Base-by-base conservation (phyloP, 2,329 filamentous ascomycete species). In the Penicillium sp. region DNA sequence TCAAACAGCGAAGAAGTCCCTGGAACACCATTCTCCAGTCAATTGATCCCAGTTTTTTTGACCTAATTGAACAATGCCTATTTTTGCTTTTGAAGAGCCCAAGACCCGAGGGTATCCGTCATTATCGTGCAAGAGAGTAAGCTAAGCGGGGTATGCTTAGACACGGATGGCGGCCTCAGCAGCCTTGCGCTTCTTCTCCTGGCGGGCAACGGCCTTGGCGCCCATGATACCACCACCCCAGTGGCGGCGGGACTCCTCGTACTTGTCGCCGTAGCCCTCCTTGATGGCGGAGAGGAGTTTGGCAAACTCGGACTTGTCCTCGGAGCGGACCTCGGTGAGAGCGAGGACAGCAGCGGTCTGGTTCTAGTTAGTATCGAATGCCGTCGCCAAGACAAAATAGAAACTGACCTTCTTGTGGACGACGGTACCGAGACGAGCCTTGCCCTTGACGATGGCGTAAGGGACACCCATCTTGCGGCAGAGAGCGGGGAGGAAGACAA, bases 221-320 rank as follows among this genome's bases (percentile, higher is more conserved):
- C 95, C 89, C 93, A 99, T 97, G 86, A 99, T 97, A 83, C 96
- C 96, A 88, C 95, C 95, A 85, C 96, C 95, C 95, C 96, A 99
- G 85, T 94, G 91, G 81, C 91, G 90, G 83, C 92, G 91, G 76
- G 87, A 83, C 79, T 93, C 91, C 85, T 98, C 94, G 82, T 91
- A 91, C 89, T 96, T 96, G 83, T 96, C 93, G 76, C 91, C 84
- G 88, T 96, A 99, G 73, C 94, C 95, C 78, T 98, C 94, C 90
- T 99, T 98, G 88, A 99, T 86, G 79, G 95, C 89, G 70, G 91
- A 91, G 79, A 97, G 85, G 80, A 99, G 90, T 89, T 99, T 99
- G 83, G 92, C 91, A 72, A 97, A 90, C 88, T 98, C 96, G 73
- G 85, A 89, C 91, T 98, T 98, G 88, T 99, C 96, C 88, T 99